These are phyloP conservation scores for Tricholoma sp. DNA, from an alignment of 768 basidiomycete genomes.

Conservation along the genomic window DNA sequence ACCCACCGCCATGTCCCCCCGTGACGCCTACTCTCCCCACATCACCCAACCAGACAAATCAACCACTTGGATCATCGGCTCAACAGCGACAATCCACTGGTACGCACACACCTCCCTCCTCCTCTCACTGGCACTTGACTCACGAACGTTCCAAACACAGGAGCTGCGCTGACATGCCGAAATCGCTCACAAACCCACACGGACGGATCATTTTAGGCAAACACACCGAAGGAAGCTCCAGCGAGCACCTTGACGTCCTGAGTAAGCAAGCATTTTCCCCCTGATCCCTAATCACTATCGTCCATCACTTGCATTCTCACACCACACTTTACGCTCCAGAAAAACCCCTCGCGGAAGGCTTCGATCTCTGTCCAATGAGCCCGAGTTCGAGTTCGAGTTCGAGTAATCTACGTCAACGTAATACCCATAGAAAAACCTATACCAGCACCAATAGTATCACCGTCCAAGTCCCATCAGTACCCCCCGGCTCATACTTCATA, in stretches of 20 bases:
- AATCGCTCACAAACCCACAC: constrained; percentile 27
- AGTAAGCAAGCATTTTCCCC: constrained; percentile 32
- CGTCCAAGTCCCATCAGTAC: constrained; percentile 39
- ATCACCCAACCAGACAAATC: constrained; percentile 33
- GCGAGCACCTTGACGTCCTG: constrained; percentile 40
- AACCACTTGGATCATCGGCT: constrained; percentile 37
- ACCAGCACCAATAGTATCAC: constrained; percentile 8
- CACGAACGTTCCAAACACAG: constrained; percentile 20
- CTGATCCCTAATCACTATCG: constrained; percentile 3
- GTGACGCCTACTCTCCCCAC: constrained; percentile 35
- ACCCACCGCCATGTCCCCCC: constrained; percentile 6
- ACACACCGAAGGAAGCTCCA: constrained; percentile 26
- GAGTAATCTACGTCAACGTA: constrained; percentile 32
- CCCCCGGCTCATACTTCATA: constrained; percentile 37
- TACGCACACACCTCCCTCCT: constrained; percentile 21
- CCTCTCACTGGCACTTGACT: constrained; percentile 5
- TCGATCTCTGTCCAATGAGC: constrained; percentile 21
- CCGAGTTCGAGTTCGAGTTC: too few species aligned
- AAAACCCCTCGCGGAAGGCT: constrained; percentile 42
- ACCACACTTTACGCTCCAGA: constrained; percentile 25
- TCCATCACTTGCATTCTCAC: constrained; percentile 3
- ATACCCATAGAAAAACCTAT: not conserved
- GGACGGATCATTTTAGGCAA: constrained; percentile 44
- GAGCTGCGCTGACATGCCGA: constrained; percentile 32
- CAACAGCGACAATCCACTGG: constrained; percentile 38